Base-by-base conservation (phyloP, 768 basidiomycete genomes). In the Pleurotus ostreatus region DNA sequence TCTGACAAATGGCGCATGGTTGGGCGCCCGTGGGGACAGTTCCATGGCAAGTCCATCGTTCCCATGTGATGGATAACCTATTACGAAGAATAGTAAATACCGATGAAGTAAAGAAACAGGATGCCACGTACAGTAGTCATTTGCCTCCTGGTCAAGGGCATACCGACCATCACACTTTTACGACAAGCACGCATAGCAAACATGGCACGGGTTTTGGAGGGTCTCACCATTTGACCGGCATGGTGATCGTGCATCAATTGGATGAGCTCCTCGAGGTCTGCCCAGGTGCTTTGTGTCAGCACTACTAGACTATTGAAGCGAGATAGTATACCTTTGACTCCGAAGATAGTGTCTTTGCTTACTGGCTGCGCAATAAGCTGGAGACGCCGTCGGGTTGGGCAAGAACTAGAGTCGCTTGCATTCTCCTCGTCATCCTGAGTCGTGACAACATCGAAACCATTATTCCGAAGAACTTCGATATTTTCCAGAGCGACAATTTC, bases 81-180 rank as follows among this genome's bases (percentile, higher is more conserved):
- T 47, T 37, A 34, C 49, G 25, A 55, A 59, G 22, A 46, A 39
- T n/a, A 51, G 18, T 62, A 46, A 53, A 43, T 34, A 9, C 30
- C 2, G 30, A 34, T 34, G 9, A 34, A 34, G 3, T 34, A 11
- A 23, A 13, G 37, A 13, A 26, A 34, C 15, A 40, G 46, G 30
- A 44, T 30, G 4, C 49, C 20, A 73, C 82, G 67, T 63, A 92
- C 88, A 58, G 75, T 65, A 16, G 76, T 80, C 96, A 99, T 98
- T 65, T 91, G 92, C 13, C 74, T 69, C 57, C 70, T 75, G 38
- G 80, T 93, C 58, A 98, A 75, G 9, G 94, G 78, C 74, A 83
- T 91, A 3, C 97, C 95, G 44, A 98, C 79, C 97, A 98, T 99
- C 41, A 97, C 86, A 69, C 94, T 98, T 74, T 91, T 94, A 60